Evolutionary conservation across 2,329 filamentous ascomycete species (phyloP), one percentile per base, ranked within the genome.

Genomic region (Colletotrichum sp.): DNA sequence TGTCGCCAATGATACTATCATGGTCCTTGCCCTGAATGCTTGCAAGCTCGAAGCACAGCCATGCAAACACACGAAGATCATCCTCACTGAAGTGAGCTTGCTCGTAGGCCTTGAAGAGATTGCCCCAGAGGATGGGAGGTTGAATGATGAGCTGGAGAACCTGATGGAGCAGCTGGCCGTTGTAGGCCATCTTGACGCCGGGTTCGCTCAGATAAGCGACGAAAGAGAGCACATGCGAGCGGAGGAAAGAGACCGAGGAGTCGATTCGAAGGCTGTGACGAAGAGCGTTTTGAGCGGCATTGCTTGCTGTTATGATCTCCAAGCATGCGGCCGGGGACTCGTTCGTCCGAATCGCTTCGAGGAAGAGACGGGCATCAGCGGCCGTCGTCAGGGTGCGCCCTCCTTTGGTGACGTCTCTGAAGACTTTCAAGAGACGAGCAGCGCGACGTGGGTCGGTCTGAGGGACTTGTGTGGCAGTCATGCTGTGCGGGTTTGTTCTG

Each of bases 51-150:
- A 86, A 76, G 3, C 84, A 81, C 3, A 90, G 79, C 88, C 88
- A 90, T 2, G 84, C 84, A 72, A 90, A 86, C 0, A 82, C 78
- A 18, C 81, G 77, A 3, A 83, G 76, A 0, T 81, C 79, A 0
- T 75, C 76, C 2, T 83, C 77, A 3, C 38, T 70, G 6, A 77
- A 65, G 57, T 82, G 82, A 2, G 79, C 75, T 1, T 81, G 73
- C 21, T 88, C 54, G 3, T 91, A 77, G 0, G 84, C 83, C 18
- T 84, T 83, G 24, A 73, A 16, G 13, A 73, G 54, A n/a, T 61
- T 65, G 21, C 13, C 27, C 91, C 91, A 92, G 15, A 92, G 83
- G 0, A 87, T 87, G 0, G 86, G 86, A 0, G 91, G 90, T 2
- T 89, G 81, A 3, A 88, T 79, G 4, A 92, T 81, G 1, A 82